A percentile compares a stretch with the other conserved stretches of the same genome.
Evolutionary conservation across 352 stramenopile species (phyloP).

Genomic region (Pythium aristosporum): DNA sequence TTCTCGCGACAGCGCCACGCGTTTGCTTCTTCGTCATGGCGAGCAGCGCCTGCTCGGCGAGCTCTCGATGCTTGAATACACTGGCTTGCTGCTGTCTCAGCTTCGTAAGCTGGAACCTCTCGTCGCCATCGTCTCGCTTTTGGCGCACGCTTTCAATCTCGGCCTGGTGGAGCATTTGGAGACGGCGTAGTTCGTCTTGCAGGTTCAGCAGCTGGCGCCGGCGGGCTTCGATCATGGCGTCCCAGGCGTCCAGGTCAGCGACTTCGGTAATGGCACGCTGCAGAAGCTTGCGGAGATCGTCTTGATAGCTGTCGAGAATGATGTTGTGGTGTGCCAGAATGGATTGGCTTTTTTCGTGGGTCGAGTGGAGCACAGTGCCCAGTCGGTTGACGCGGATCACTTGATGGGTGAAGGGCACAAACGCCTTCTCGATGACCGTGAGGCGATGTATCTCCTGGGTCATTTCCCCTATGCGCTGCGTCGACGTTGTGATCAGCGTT

Average conservation of each 20-base stretch:
- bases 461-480: conserved; percentile 60
- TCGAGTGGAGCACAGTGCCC: conserved; percentile 38
- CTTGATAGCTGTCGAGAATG: conserved; percentile 54
- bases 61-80: conserved; percentile 47
- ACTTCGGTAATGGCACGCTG: conserved; percentile 51
- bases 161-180: conserved; percentile 61
- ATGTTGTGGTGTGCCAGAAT: conserved; percentile 41
- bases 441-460: conserved; percentile 62
- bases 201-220: conserved; percentile 59
- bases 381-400: conserved; percentile 53
- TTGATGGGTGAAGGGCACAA: conserved; percentile 78
- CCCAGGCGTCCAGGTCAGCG: conserved; percentile 57
- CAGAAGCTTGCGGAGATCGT: conserved; percentile 59
- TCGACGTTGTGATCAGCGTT: conserved; percentile 43
- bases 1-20: conserved; percentile 33
- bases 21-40: conserved; percentile 28
- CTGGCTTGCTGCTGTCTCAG: conserved; percentile 49
- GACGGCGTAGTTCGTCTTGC: conserved; percentile 48
- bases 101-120: conserved; percentile 60
- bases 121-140: conserved; percentile 63
- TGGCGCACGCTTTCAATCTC: conserved; percentile 61
- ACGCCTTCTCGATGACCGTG: conserved; percentile 59
- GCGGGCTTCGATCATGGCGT: conserved; percentile 60
- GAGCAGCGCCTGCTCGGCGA: conserved; percentile 40
- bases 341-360: conserved; percentile 38